phyloP scores from a whole-genome alignment of 2,329 filamentous ascomycete genomes.

The Pseudogymnoascus sp. region DNA sequence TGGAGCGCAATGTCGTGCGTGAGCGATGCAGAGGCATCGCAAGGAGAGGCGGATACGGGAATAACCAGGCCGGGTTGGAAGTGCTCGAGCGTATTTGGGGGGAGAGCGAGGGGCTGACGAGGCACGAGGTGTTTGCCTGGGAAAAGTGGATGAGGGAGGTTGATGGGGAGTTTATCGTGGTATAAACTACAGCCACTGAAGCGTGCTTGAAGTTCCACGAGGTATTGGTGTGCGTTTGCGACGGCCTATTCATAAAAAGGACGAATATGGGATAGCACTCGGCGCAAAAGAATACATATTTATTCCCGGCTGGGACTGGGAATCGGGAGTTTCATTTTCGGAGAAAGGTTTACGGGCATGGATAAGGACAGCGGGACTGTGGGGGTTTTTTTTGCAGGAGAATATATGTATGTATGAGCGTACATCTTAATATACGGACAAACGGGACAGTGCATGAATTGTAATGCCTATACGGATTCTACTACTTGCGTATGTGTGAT shows the following conservation, averaged over 20 bases:
- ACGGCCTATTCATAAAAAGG: background rate
- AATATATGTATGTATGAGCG: constrained; percentile 1
- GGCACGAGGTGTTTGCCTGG: background rate
- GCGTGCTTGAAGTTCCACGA: background rate
- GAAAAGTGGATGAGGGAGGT: constrained; percentile 8
- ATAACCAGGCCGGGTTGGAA: constrained; percentile 79
- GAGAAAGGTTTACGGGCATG: background rate
- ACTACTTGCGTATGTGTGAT: background rate
- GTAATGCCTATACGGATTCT: background rate
- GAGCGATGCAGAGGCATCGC: constrained; percentile 79
- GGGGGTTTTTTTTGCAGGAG: background rate
- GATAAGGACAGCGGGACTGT: constrained; percentile 4
- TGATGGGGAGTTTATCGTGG: constrained; percentile 7
- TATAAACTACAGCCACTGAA: background rate
- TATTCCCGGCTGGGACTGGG: background rate
- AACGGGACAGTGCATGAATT: background rate
- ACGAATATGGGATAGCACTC: background rate
- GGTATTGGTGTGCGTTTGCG: background rate
- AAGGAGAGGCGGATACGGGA: constrained; percentile 83
- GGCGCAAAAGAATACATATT: background rate
- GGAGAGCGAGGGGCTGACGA: constrained; percentile 19
- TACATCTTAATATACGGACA: constrained; percentile 4
- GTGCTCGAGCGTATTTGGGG: constrained; percentile 79
- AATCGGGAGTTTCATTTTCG: background rate
- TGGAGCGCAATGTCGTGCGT: constrained; percentile 71